These are phyloP conservation scores for Diaporthe longicolla DNA, from an alignment of 2,329 filamentous ascomycete genomes.

Conservation along the genomic window DNA sequence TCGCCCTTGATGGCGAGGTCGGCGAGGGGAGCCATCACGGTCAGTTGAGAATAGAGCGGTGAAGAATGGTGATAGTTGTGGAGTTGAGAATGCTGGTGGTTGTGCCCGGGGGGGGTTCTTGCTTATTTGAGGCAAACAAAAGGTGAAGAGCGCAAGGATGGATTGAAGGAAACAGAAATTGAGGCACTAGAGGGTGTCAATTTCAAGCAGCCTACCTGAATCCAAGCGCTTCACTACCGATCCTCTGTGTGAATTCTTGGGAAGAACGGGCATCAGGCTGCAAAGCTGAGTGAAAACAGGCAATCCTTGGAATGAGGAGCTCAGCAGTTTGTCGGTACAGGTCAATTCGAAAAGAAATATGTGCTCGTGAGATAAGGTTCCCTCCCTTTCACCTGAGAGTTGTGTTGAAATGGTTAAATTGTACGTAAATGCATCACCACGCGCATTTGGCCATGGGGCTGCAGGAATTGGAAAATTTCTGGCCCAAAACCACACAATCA, in stretches of 20 bases:
- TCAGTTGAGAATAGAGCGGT: neutral
- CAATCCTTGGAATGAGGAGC: too few relatives aligned
- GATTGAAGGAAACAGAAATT: neutral
- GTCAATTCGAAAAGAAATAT: neutral
- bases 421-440: neutral
- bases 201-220: too few relatives aligned
- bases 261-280: too few relatives aligned
- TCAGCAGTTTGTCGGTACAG: too few relatives aligned
- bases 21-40: constrained; percentile 17
- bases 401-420: neutral
- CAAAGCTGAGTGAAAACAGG: neutral
- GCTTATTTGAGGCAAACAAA: neutral
- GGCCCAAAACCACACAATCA: too few relatives aligned
- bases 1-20: constrained; percentile 31
- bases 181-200: too few relatives aligned
- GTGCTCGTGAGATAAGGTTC: neutral
- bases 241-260: neutral
- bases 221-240: neutral
- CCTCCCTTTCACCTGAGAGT: neutral
- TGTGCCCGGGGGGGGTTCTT: neutral
- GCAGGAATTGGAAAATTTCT: too few relatives aligned
- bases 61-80: neutral
- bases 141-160: neutral
- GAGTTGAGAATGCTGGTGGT: neutral
- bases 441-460: too few relatives aligned